phyloP scores from a whole-genome alignment of 2,329 filamentous ascomycete genomes.

The Pseudofabraea citricarpa region DNA sequence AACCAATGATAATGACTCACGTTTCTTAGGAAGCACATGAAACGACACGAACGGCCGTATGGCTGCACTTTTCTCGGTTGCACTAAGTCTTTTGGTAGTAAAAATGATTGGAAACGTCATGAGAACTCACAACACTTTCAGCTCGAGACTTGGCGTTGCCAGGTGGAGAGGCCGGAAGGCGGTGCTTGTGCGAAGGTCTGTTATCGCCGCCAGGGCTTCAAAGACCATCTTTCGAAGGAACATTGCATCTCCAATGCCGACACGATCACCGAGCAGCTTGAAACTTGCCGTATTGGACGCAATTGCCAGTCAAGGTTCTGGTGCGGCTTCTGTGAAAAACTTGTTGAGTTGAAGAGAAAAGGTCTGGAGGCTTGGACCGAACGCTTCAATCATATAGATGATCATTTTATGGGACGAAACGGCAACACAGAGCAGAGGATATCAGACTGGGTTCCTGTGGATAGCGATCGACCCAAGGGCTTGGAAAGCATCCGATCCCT shows the following conservation, averaged over 20 bases:
- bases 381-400: constrained; percentile 67
- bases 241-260: constrained; percentile 25
- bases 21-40: constrained; percentile 61
- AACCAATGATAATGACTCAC: neutral
- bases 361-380: constrained; percentile 51
- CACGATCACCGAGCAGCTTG: constrained; percentile 36
- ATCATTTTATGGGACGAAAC: constrained; percentile 54
- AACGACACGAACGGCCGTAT: constrained; percentile 76
- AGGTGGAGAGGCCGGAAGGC: constrained; percentile 29
- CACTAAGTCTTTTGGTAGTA: constrained; percentile 75
- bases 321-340: constrained; percentile 74
- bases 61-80: constrained; percentile 72
- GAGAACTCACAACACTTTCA: constrained; percentile 76
- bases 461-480: constrained; percentile 17
- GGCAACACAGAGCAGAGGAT: constrained; percentile 37
- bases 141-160: constrained; percentile 68
- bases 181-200: constrained; percentile 53
- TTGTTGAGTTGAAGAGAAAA: constrained; percentile 38
- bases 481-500: constrained; percentile 4
- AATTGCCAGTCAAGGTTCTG: constrained; percentile 65
- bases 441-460: constrained; percentile 45
- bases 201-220: constrained; percentile 54
- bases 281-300: constrained; percentile 55
- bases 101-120: constrained; percentile 92
- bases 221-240: constrained; percentile 48